Evolutionary conservation across 768 basidiomycete species (phyloP).

Genomic region (Rhodotorula toruloides): DNA sequence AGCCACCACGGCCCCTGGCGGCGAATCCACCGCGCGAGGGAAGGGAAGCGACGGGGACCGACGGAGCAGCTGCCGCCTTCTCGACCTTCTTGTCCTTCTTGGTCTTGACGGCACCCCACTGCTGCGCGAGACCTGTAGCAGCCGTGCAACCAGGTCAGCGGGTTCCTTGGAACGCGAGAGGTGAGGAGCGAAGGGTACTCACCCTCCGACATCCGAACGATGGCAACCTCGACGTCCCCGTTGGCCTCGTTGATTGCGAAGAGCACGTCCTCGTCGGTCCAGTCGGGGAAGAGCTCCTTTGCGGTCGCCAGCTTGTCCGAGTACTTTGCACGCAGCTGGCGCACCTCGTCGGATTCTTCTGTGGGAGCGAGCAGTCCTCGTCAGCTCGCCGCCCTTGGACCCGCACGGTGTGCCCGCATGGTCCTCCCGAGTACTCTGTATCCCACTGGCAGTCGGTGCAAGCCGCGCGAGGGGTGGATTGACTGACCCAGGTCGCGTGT

Average conservation of each 20-base stretch:
- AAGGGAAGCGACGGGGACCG: constrained; percentile 2
- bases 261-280: constrained; percentile 38
- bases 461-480: neutral
- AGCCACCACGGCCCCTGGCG: constrained; percentile 30
- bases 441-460: neutral
- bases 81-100: constrained; percentile 40
- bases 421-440: too few species aligned
- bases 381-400: neutral
- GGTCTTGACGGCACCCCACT: constrained; percentile 39
- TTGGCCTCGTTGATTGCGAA: constrained; percentile 36
- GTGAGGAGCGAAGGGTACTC: neutral
- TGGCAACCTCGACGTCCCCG: constrained; percentile 39
- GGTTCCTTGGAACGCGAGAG: neutral
- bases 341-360: constrained; percentile 34
- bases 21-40: constrained; percentile 25
- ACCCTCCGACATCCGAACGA: constrained; percentile 39
- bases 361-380: neutral
- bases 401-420: neutral
- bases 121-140: constrained; percentile 34
- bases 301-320: constrained; percentile 19
- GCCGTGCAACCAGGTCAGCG: neutral
- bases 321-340: constrained; percentile 33
- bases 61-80: constrained; percentile 5
- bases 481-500: neutral
- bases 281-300: constrained; percentile 39